These are phyloP conservation scores for Ophiostoma populinum DNA, from an alignment of 2,329 filamentous ascomycete species.

Conservation along the genomic window DNA sequence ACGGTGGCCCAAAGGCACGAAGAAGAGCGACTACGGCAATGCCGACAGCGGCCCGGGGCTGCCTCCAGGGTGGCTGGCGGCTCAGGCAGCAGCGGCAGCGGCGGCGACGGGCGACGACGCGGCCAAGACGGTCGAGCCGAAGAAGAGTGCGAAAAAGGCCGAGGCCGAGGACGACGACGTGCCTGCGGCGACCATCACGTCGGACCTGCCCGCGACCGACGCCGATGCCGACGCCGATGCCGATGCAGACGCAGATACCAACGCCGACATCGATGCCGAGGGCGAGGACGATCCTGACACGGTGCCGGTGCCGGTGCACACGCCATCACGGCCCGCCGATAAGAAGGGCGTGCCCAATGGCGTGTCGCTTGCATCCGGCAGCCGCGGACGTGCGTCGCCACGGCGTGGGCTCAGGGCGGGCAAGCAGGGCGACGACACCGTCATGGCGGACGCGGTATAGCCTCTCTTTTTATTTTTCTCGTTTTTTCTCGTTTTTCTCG, in stretches of 20 bases:
- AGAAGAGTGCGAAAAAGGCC: too few relatives aligned
- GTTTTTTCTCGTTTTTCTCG: background rate
- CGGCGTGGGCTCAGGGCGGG: conserved; percentile 9
- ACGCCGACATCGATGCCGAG: conserved; percentile 19
- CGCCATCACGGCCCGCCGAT: conserved; percentile 15
- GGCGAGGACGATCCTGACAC: conserved; percentile 2
- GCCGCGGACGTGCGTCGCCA: conserved; percentile 12
- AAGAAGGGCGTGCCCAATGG: conserved; percentile 12
- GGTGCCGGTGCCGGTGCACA: conserved; percentile 22
- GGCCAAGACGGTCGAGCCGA: too few relatives aligned
- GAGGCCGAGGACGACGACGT: background rate
- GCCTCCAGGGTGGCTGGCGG: conserved; percentile 36
- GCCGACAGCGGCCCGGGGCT: conserved; percentile 47
- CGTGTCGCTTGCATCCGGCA: conserved; percentile 8
- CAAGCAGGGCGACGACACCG: conserved; percentile 13
- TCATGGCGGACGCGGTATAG: conserved; percentile 13
- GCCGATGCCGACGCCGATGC: conserved; percentile 12
- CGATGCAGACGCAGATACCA: conserved; percentile 14
- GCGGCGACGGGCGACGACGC: background rate
- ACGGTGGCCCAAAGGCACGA: conserved; percentile 50
- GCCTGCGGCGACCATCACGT: background rate
- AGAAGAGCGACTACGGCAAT: conserved; percentile 51
- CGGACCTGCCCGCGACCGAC: too few relatives aligned
- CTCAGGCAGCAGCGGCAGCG: conserved; percentile 12
- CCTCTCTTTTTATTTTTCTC: background rate